Evolutionary conservation across 2,329 filamentous ascomycete species (phyloP).

Genomic region (Apiospora kogelbergensis): DNA sequence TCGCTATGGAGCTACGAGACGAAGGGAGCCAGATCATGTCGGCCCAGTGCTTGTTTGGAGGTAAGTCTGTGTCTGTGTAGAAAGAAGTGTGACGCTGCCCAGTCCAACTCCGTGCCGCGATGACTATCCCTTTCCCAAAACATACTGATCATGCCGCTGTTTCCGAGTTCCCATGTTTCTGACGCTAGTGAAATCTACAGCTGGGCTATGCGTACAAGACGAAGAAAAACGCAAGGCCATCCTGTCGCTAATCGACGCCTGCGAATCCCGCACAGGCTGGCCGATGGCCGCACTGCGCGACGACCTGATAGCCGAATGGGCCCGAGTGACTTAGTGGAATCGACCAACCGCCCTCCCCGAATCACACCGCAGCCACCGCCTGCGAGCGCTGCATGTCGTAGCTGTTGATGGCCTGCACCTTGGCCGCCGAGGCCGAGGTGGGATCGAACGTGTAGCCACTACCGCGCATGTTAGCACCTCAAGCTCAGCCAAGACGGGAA

Average conservation of each 20-base stretch:
- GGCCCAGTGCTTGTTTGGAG: constrained; percentile 42
- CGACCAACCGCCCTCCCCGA: neutral
- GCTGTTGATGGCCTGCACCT: constrained; percentile 17
- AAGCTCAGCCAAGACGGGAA: too few species aligned
- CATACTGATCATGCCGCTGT: neutral
- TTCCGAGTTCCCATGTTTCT: neutral
- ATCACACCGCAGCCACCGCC: constrained; percentile 3
- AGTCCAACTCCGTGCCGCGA: neutral
- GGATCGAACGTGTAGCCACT: constrained; percentile 6
- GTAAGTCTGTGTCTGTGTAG: constrained; percentile 20
- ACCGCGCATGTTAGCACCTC: neutral
- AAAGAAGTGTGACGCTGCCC: neutral
- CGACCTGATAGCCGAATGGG: constrained; percentile 31
- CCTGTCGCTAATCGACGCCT: constrained; percentile 35
- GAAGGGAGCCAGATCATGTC: constrained; percentile 42
- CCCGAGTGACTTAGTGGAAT: constrained; percentile 11
- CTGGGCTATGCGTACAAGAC: constrained; percentile 42
- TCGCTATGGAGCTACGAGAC: constrained; percentile 44
- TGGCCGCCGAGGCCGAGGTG: constrained; percentile 15
- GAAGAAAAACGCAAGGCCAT: constrained; percentile 35
- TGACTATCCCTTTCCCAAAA: neutral
- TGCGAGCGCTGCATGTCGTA: constrained; percentile 12
- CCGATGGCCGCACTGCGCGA: constrained; percentile 32
- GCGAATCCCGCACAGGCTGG: constrained; percentile 40
- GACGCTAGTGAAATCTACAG: constrained; percentile 17